Base-by-base conservation (phyloP, 148 eudicot species). In the Rhododendron williamsianum region DNA sequence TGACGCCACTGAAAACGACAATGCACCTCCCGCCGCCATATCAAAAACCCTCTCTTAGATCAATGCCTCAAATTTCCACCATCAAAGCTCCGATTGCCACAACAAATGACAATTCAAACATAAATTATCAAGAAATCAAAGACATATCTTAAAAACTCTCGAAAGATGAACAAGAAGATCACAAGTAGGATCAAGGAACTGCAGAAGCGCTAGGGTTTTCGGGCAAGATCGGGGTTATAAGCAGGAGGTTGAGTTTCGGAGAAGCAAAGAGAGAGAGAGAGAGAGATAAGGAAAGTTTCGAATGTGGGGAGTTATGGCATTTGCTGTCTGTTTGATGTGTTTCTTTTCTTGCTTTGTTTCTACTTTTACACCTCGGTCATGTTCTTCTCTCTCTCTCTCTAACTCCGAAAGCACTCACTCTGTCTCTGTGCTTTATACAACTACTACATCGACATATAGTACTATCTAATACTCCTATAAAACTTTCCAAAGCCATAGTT, bases 1-100 rank as follows among this genome's bases (percentile, higher is more conserved):
- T 27, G 74, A 69, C 51, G 91, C 94, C 78, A 90, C 95, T 33
- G 94, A 94, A 85, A 96, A 91, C 60, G 92, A 84, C 77, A 91
- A 87, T 84, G 89, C 92, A 76, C 90, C 91, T 89, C 86, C 95
- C 76, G 72, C 76, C 78, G 92, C 92, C 93, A 92, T 92, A 10
- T 63, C 46, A 25, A 21, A 48, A 82, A 54, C 7, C 11, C 8
- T 19, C 33, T 13, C 27, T 3, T 0, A 10, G 67, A 25, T 25
- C 25, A 71, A 81, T 15, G 9, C 76, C 76, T 86, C 86, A 82
- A 80, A 23, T 19, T 56, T 51, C 72, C 77, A 23, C 63, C 87
- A 84, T 83, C 71, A 78, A 81, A 81, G 35, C n/a, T 83, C 81
- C 84, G 84, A 86, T 69, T 46, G 33, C 41, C 86, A 81, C 49